Base-by-base conservation (phyloP, 1,284 basidiomycete species). In the Somion occarium region DNA sequence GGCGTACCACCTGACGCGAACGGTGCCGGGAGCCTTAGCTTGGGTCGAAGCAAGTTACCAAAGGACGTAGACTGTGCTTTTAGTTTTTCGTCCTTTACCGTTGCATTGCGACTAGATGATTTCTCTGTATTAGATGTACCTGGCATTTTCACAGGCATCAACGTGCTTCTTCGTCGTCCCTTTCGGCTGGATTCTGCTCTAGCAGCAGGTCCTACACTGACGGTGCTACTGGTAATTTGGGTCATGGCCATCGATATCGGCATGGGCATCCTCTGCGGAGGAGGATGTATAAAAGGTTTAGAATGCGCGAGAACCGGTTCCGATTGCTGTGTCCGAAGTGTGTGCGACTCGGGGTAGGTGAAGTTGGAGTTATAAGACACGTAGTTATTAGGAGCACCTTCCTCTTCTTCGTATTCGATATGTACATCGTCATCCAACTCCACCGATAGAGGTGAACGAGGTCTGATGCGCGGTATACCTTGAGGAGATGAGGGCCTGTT, bases 181-280 rank as follows among this genome's bases (percentile, higher is more conserved):
- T 43, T 19, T 43, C 42, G 42, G n/a, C 42, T 20, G 3, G 38
- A 39, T 3, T 5, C n/a, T 5, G 38, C n/a, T 3, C 20, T 15
- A 4, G 38, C 4, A 39, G n/a, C 38, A 4, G 38, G 38, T 39
- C 38, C 3, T 23, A 20, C 23, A 15, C 80, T 83, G 34, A 59
- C 59, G 50, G 54, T 58, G 25, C 57, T 60, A 53, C 62, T 64
- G 25, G 59, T 62, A 48, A 62, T 59, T 5, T 56, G 62, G 26
- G 59, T 54, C 58, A 64, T 59, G 46, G 56, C 53, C 56, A 59
- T 57, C 23, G 59, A 54, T 51, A 59, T 51, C 22, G 61, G 55
- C 46, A 61, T 48, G 20, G 55, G 55, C 41, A 55, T 46, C 38
- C 56, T 47, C 51, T 56, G 55, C 44, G 58, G 45, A 25, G 41